Percentiles rank a stretch among this genome's conserved stretches.
phyloP scores from a whole-genome alignment of 2,329 filamentous ascomycete genomes.

The Aplosporella prunicola region DNA sequence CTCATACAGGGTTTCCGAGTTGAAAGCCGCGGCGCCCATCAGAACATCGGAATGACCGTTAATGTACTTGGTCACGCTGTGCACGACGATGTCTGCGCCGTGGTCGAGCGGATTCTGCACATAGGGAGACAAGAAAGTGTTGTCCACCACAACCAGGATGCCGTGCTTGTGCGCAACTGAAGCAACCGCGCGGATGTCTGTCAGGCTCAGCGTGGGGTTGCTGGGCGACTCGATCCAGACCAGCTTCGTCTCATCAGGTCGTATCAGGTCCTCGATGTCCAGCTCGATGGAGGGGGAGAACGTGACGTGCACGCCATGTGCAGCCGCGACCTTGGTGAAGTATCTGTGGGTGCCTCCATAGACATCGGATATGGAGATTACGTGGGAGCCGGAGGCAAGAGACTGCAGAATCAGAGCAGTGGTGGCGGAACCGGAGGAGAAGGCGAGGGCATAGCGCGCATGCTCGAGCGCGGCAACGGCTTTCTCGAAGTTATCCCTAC shows the following conservation, averaged over 20 bases:
- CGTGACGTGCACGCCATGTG: slow-evolving; percentile 87
- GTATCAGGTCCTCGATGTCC: slow-evolving; percentile 77
- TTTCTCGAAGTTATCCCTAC: slow-evolving; percentile 78
- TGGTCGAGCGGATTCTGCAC: slow-evolving; percentile 93
- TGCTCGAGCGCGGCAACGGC: slow-evolving; percentile 89
- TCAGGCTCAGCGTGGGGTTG: slow-evolving; percentile 86
- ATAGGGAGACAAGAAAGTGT: slow-evolving; percentile 95
- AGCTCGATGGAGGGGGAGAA: slow-evolving; percentile 90
- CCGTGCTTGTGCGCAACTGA: slow-evolving; percentile 76
- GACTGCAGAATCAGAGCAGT: slow-evolving; percentile 91
- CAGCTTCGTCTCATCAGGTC: slow-evolving; percentile 70
- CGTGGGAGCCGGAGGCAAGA: slow-evolving; percentile 80
- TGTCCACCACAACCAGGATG: slow-evolving; percentile 95
- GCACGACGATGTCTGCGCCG: slow-evolving; percentile 92
- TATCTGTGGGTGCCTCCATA: slow-evolving; percentile 98
- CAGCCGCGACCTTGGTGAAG: slow-evolving; percentile 94
- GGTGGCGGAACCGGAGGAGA: slow-evolving; percentile 86
- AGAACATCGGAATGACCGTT: slow-evolving; percentile 94
- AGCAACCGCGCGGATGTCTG: slow-evolving; percentile 83
- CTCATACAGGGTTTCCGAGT: slow-evolving; percentile 67
- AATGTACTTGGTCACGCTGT: slow-evolving; percentile 98
- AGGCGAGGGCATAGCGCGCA: slow-evolving; percentile 85
- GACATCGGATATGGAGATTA: slow-evolving; percentile 93
- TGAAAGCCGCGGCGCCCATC: slow-evolving; percentile 96
- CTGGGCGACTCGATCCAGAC: slow-evolving; percentile 96